phyloP scores from a whole-genome alignment of 352 stramenopile genomes.

The Phytophthora ramorum region DNA sequence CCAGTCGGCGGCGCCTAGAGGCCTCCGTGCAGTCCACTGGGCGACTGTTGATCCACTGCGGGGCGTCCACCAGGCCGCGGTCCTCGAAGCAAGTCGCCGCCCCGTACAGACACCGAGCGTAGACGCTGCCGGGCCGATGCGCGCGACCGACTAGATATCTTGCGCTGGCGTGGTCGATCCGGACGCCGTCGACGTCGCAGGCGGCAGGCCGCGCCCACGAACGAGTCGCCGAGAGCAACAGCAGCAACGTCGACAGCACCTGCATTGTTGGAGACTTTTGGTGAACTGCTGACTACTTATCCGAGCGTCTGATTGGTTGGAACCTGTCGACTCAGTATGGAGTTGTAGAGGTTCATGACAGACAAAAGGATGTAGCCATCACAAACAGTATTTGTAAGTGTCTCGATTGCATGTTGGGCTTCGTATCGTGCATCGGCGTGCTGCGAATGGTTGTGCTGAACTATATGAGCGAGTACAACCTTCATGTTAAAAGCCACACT shows the following conservation, averaged over 20 bases:
- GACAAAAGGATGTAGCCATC: too few species aligned
- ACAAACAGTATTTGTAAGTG: too few species aligned
- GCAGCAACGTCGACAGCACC: constrained; percentile 16
- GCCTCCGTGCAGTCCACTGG: constrained; percentile 44
- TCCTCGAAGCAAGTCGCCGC: constrained; percentile 66
- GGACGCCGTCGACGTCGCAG: constrained; percentile 55
- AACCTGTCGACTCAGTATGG: too few species aligned
- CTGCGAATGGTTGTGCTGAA: too few species aligned
- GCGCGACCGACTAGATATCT: constrained; percentile 59
- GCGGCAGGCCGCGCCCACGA: constrained; percentile 17
- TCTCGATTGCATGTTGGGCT: too few species aligned
- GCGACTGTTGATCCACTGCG: constrained; percentile 45
- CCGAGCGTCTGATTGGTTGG: not conserved
- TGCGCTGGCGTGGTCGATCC: constrained; percentile 49
- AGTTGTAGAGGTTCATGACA: too few species aligned
- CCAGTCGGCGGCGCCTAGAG: constrained; percentile 47
- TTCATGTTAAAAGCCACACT: too few species aligned
- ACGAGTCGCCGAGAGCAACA: constrained; percentile 13
- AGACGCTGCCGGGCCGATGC: constrained; percentile 61
- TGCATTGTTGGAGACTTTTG: constrained; percentile 15
- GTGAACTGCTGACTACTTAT: constrained; percentile 25
- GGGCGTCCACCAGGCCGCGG: constrained; percentile 65
- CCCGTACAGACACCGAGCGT: constrained; percentile 54
- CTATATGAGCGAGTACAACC: too few species aligned
- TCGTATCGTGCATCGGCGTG: too few species aligned